Evolutionary conservation across 192 early-diverging fungal genomes (phyloP).

Genomic region (Irineochytrium annulatum): DNA sequence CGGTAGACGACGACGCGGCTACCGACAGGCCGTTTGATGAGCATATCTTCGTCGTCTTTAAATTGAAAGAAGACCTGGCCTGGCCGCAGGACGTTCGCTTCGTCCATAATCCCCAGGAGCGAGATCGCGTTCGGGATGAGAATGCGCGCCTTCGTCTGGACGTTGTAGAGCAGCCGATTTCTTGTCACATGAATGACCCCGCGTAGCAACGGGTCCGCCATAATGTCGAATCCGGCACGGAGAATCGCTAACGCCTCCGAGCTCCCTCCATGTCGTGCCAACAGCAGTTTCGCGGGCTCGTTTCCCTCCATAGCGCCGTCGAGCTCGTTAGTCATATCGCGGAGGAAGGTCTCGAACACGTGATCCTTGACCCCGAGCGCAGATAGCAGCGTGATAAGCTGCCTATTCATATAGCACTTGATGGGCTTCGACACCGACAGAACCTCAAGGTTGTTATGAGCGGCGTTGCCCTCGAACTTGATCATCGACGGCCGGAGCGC

Average conservation of each 20-base stretch:
- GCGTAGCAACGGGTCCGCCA: neutral
- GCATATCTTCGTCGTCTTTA: neutral
- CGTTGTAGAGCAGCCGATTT: neutral
- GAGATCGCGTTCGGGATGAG: conserved; percentile 3
- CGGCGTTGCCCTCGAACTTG: too few species aligned
- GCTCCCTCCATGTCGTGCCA: too few species aligned
- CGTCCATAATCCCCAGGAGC: conserved; percentile 12
- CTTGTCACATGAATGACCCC: conserved; percentile 11
- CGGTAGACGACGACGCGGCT: conserved; percentile 4
- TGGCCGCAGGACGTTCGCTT: conserved; percentile 9
- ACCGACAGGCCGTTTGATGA: neutral
- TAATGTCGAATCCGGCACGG: neutral
- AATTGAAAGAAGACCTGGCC: conserved; percentile 9
- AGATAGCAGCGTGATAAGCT: conserved; percentile 59
- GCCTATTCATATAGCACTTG: conserved; percentile 57
- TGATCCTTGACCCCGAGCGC: conserved; percentile 53
- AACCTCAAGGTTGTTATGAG: conserved; percentile 62
- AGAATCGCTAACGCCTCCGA: too few species aligned
- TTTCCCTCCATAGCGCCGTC: conserved; percentile 8
- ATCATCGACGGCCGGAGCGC: conserved; percentile 51
- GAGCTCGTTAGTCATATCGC: conserved; percentile 4
- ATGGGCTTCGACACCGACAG: conserved; percentile 44
- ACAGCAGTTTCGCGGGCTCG: too few species aligned
- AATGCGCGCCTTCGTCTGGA: conserved; percentile 6
- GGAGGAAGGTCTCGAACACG: conserved; percentile 50